Evolutionary conservation across 139 green algal species (phyloP), one percentile per base, ranked within the genome.

Genomic region (Chlamydomonas incerta): DNA sequence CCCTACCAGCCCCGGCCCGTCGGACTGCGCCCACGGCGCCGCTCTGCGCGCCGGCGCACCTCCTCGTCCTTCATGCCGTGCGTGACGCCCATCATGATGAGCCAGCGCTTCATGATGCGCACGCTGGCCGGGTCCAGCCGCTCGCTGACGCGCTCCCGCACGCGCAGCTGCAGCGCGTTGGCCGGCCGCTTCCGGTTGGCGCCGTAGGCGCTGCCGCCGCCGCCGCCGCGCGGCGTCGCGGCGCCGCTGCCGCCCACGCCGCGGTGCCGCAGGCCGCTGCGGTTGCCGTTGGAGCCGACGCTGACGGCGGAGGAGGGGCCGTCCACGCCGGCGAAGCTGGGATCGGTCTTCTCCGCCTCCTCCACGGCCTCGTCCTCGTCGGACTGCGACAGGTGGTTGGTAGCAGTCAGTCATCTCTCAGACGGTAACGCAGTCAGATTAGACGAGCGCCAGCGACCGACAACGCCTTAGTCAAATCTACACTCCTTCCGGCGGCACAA

Each of bases 241-340:
- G 18, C 55, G 18, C 55, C 55, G 55, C 55, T 60, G 55, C 41
- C 41, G 41, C 41, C 41, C 41, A 50, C 41, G 41, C 41, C 41
- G 41, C 41, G 35, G 35, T 26, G 55, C 55, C 55, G 18, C 3
- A 26, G 11, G 55, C 11, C 28, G 63, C 24, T 18, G 63, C 63
- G 91, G 67, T 34, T 86, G 66, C 57, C 85, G 52, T 2, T 20
- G 81, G 87, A 82, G 24, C 62, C 50, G 57, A 79, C 77, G 34
- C 91, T 72, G 11, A 57, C 80, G n/a, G 80, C 47, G 18, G 82
- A 81, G 57, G 62, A 81, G 65, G 13, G 63, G 29, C 21, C 62
- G 35, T n/a, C 26, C 76, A 37, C 29, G 35, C 14, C 13, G 24
- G 50, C 50, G 17, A 50, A 50, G 41, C 41, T 50, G 8, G 41